A percentile compares a stretch with the other conserved stretches of the same genome.
phyloP scores from a whole-genome alignment of 208 protist species.

The Acanthamoeba lenticulata region DNA sequence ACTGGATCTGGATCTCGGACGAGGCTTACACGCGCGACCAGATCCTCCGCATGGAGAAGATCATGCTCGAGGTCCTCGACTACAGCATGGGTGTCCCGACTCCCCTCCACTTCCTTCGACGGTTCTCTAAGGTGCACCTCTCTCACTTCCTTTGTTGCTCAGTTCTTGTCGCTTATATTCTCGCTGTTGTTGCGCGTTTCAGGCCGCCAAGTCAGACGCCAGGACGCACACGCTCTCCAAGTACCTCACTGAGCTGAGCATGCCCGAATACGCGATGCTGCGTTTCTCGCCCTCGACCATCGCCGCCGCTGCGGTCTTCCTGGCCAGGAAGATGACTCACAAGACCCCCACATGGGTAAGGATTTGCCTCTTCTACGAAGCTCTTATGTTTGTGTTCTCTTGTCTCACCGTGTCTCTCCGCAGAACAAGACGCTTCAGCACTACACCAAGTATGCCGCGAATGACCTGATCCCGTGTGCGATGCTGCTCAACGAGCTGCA shows the following conservation, averaged over 20 bases:
- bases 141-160: not conserved
- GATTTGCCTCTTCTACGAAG: not conserved
- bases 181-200: not conserved
- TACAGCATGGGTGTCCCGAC: conserved; percentile 50
- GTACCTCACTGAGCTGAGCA: conserved; percentile 77
- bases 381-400: not conserved
- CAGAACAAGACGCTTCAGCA: conserved; percentile 61
- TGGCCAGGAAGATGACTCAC: conserved; percentile 66
- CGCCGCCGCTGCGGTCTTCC: conserved; percentile 79
- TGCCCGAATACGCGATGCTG: conserved; percentile 77
- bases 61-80: conserved; percentile 50
- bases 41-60: conserved; percentile 51
- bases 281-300: conserved; percentile 79
- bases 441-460: conserved; percentile 24
- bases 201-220: not conserved
- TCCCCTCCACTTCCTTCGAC: conserved; percentile 63
- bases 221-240: conserved; percentile 64
- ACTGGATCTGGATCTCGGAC: conserved; percentile 60
- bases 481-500: conserved; percentile 32
- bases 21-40: conserved; percentile 51
- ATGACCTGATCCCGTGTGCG: not conserved
- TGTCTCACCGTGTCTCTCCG: not conserved
- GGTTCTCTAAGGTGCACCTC: conserved; percentile 51
- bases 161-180: not conserved
- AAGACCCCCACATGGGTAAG: conserved; percentile 55